Evolutionary conservation across 2,329 filamentous ascomycete species (phyloP).

Genomic region (Aspergillus unguis): DNA sequence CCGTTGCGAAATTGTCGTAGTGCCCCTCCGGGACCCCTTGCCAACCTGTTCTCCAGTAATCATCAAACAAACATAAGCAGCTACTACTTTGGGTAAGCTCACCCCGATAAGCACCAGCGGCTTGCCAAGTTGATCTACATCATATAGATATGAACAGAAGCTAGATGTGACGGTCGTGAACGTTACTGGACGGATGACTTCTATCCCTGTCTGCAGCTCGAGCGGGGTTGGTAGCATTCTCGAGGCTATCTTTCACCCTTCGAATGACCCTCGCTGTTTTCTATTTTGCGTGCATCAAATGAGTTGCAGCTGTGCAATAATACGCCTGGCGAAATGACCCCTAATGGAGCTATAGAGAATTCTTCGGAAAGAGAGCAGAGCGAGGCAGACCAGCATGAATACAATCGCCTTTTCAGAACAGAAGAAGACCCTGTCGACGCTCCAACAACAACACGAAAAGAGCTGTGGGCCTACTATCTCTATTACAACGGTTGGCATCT

Average conservation of each 20-base stretch:
- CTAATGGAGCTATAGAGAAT: neutral
- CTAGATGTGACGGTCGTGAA: too few relatives aligned
- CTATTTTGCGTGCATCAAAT: neutral
- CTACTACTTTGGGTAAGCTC: too few relatives aligned
- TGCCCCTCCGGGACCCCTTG: too few relatives aligned
- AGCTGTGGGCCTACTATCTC: slow-evolving; percentile 45
- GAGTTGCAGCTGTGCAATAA: neutral
- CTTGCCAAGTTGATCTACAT: too few relatives aligned
- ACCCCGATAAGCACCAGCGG: too few relatives aligned
- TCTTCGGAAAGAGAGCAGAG: neutral
- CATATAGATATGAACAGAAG: too few relatives aligned
- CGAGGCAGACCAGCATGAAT: slow-evolving; percentile 15
- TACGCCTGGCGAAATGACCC: neutral
- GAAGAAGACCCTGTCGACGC: slow-evolving; percentile 37
- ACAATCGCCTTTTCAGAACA: slow-evolving; percentile 37
- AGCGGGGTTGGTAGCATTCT: too few relatives aligned
- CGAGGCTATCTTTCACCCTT: neutral
- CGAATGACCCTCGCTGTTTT: neutral
- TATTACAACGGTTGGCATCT: slow-evolving; percentile 40
- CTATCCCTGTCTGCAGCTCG: neutral
- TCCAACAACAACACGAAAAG: slow-evolving; percentile 40
- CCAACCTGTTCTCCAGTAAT: too few relatives aligned
- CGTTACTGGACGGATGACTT: neutral
- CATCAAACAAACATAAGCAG: too few relatives aligned
- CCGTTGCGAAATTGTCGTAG: too few relatives aligned